Percentiles rank a stretch among this genome's conserved stretches.
Evolutionary conservation across 2,329 filamentous ascomycete species (phyloP).

Genomic region (Helotiales sp.): DNA sequence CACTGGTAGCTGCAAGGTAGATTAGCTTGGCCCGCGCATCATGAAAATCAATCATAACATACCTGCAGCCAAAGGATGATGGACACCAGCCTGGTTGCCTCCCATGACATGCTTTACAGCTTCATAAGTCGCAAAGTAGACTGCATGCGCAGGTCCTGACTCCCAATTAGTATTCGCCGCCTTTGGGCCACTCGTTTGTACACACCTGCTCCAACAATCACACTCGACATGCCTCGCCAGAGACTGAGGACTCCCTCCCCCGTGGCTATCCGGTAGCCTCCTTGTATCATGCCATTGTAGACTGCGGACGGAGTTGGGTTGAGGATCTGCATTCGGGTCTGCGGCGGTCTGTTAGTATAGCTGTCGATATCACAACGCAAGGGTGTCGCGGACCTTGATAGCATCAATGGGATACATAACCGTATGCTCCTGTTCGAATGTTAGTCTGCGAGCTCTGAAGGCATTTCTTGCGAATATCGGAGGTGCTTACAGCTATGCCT

Average conservation of each 20-base stretch:
- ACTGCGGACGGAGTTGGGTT: constrained; percentile 78
- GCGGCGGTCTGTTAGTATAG: constrained; percentile 23
- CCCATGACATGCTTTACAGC: constrained; percentile 95
- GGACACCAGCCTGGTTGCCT: constrained; percentile 81
- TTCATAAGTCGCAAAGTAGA: constrained; percentile 98
- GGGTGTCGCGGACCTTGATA: constrained; percentile 70
- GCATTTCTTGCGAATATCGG: constrained; percentile 14
- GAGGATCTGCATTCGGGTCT: constrained; percentile 98
- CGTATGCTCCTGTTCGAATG: constrained; percentile 75
- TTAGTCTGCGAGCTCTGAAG: constrained; percentile 27
- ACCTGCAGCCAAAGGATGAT: constrained; percentile 94
- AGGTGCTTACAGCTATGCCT: constrained; percentile 47
- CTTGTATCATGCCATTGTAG: constrained; percentile 88
- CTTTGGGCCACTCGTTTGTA: constrained; percentile 16
- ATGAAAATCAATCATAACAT: constrained; percentile 35
- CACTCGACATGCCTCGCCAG: constrained; percentile 96
- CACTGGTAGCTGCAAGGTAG: constrained; percentile 70
- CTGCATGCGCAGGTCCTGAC: constrained; percentile 89
- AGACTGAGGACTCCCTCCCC: constrained; percentile 87
- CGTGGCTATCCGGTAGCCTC: constrained; percentile 87
- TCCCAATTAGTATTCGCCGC: constrained; percentile 28
- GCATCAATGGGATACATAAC: constrained; percentile 99
- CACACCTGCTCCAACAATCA: constrained; percentile 90
- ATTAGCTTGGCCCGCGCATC: constrained; percentile 36
- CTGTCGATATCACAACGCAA: constrained; percentile 8